Evolutionary conservation across 1,139 yeast species (phyloP).

Genomic region (Hansenula lynferdii): DNA sequence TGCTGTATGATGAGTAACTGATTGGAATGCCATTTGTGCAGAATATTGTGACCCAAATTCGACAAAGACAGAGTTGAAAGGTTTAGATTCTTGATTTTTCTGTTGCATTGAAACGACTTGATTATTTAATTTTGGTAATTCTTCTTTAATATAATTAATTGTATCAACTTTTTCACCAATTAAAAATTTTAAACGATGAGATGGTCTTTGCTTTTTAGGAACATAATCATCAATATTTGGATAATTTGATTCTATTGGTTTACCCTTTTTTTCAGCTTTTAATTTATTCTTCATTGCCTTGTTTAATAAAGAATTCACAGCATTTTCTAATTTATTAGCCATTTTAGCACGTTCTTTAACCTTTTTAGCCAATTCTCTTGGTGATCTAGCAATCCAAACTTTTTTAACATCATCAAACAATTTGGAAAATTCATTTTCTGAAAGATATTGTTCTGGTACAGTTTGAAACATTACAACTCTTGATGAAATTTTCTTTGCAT

Average conservation of each 20-base stretch:
- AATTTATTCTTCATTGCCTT: slow-evolving; percentile 56
- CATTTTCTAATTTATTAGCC: slow-evolving; percentile 62
- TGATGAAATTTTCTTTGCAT: slow-evolving; percentile 67
- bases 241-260: slow-evolving; percentile 30
- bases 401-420: slow-evolving; percentile 68
- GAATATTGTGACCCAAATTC: slow-evolving; percentile 85
- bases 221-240: slow-evolving; percentile 64
- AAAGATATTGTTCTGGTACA: slow-evolving; percentile 66
- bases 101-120: slow-evolving; percentile 61
- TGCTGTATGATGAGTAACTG: slow-evolving; percentile 62
- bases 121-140: slow-evolving; percentile 61
- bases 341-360: slow-evolving; percentile 60
- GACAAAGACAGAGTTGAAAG: slow-evolving; percentile 68
- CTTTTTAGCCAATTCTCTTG: slow-evolving; percentile 50
- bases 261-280: slow-evolving; percentile 52
- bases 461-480: slow-evolving; percentile 78
- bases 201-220: slow-evolving; percentile 74
- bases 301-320: slow-evolving; percentile 56
- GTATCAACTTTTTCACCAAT: slow-evolving; percentile 86
- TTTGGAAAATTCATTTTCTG: slow-evolving; percentile 56
- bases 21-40: slow-evolving; percentile 87
- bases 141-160: slow-evolving; percentile 62
- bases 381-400: slow-evolving; percentile 71
- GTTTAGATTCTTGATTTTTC: slow-evolving; percentile 39
- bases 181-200: slow-evolving; percentile 55